Evolutionary conservation across 345 rosid genomes (phyloP).

Genomic region (Brassica rapa): DNA sequence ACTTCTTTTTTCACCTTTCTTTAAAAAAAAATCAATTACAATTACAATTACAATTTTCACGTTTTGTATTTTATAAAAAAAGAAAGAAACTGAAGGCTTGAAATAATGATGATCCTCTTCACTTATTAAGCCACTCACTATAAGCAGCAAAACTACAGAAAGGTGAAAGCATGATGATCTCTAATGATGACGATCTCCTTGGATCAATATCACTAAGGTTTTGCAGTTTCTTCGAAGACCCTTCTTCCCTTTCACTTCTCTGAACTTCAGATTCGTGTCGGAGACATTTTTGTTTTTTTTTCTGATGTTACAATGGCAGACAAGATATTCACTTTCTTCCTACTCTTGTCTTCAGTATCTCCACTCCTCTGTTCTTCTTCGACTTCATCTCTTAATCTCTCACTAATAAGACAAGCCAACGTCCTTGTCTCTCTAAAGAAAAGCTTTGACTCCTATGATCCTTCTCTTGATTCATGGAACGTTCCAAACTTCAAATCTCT

Average conservation of each 20-base stretch:
- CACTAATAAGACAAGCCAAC: conserved; percentile 57
- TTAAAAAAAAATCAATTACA: neutral
- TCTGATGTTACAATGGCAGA: conserved; percentile 40
- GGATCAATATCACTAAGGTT: conserved; percentile 32
- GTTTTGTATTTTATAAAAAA: neutral
- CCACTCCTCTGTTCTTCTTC: conserved; percentile 34
- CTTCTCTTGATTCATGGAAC: conserved; percentile 57
- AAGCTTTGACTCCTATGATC: conserved; percentile 47
- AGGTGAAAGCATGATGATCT: conserved; percentile 40
- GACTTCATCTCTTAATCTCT: conserved; percentile 41
- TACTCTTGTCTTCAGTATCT: conserved; percentile 40
- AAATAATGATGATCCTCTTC: conserved; percentile 37
- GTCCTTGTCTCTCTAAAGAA: conserved; percentile 57
- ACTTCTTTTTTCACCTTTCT: conserved; percentile 38
- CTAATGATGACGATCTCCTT: conserved; percentile 37
- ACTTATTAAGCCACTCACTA: conserved; percentile 44
- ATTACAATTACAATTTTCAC: conserved; percentile 6
- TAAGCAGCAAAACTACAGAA: conserved; percentile 22
- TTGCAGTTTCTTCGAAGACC: conserved; percentile 26
- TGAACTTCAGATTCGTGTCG: conserved; percentile 33
- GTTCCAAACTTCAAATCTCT: conserved; percentile 49
- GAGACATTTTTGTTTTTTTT: neutral
- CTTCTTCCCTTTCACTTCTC: conserved; percentile 37
- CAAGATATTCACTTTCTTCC: conserved; percentile 40
- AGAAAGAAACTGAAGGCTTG: neutral